Evolutionary conservation across 306 rosid species (phyloP).

Genomic region (Castanea sativa): DNA sequence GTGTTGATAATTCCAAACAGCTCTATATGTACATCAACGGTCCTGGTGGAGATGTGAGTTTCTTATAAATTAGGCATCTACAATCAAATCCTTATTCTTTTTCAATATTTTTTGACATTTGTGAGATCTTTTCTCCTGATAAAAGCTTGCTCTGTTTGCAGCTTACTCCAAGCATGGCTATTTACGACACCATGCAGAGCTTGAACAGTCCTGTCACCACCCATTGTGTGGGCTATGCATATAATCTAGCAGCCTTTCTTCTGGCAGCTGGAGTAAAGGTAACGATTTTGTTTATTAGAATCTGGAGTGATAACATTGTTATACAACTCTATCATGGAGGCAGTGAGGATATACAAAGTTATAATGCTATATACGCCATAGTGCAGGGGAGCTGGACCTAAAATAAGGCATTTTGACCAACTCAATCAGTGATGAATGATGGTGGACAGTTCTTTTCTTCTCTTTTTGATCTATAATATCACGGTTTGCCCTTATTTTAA

Average conservation of each 20-base stretch:
- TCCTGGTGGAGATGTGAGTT: conserved; percentile 98
- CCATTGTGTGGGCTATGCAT: conserved; percentile 82
- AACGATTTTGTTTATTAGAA: neutral
- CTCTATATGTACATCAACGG: conserved; percentile 83
- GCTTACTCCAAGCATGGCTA: conserved; percentile 90
- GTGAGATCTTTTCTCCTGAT: conserved; percentile 16
- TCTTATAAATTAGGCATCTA: neutral
- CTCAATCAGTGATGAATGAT: neutral
- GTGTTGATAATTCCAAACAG: conserved; percentile 55
- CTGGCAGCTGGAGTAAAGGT: conserved; percentile 98
- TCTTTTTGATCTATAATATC: conserved; percentile 1
- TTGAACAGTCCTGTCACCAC: conserved; percentile 79
- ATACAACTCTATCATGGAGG: neutral
- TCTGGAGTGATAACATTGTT: neutral
- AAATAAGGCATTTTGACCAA: neutral
- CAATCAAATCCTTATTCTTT: conserved; percentile 18
- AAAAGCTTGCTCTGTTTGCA: conserved; percentile 44
- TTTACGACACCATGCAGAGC: conserved; percentile 93
- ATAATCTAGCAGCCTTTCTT: conserved; percentile 75
- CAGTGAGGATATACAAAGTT: neutral
- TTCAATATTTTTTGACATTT: conserved; percentile 17
- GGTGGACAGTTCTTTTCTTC: neutral
- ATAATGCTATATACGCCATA: neutral
- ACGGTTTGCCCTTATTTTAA: neutral
- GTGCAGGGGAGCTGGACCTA: neutral